Evolutionary conservation across 2,329 filamentous ascomycete species (phyloP).

Genomic region (Monilinia laxa): DNA sequence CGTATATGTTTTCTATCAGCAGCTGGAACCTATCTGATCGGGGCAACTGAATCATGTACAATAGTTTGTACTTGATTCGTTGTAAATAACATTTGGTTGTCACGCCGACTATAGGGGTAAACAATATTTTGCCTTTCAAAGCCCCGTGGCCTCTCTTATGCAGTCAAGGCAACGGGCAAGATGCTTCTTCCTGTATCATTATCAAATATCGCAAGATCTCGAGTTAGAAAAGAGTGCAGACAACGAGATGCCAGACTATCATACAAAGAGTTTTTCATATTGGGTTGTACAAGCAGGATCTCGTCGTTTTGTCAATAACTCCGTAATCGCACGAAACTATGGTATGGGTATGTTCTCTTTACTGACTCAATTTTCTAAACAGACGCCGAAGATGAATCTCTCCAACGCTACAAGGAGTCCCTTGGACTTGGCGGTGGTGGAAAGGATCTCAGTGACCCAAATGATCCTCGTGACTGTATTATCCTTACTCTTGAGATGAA

Average conservation of each 20-base stretch:
- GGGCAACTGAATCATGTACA: not conserved
- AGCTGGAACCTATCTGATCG: not conserved
- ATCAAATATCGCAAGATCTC: not conserved
- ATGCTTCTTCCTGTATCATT: not conserved
- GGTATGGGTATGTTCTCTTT: not conserved
- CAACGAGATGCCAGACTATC: not conserved
- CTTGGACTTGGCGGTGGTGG: slow-evolving; percentile 77
- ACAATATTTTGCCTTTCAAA: not conserved
- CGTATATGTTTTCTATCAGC: not conserved
- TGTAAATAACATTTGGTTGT: not conserved
- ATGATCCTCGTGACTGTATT: slow-evolving; percentile 86
- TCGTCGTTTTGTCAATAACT: not conserved
- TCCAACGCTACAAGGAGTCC: slow-evolving; percentile 96
- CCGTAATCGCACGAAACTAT: not conserved
- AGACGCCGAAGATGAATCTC: slow-evolving; percentile 73
- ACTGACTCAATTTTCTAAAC: not conserved
- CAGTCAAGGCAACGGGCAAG: not conserved
- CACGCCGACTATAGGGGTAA: not conserved
- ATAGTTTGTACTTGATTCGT: not conserved
- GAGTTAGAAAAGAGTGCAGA: not conserved
- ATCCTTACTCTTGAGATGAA: slow-evolving; percentile 90
- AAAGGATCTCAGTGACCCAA: slow-evolving; percentile 70
- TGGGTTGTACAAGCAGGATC: not conserved
- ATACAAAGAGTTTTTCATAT: not conserved
- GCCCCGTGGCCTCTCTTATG: not conserved